Percentiles rank a stretch among this genome's conserved stretches.
These are phyloP conservation scores for Macadamia integrifolia DNA, from an alignment of 164 flowering plant species.

Conservation along the genomic window DNA sequence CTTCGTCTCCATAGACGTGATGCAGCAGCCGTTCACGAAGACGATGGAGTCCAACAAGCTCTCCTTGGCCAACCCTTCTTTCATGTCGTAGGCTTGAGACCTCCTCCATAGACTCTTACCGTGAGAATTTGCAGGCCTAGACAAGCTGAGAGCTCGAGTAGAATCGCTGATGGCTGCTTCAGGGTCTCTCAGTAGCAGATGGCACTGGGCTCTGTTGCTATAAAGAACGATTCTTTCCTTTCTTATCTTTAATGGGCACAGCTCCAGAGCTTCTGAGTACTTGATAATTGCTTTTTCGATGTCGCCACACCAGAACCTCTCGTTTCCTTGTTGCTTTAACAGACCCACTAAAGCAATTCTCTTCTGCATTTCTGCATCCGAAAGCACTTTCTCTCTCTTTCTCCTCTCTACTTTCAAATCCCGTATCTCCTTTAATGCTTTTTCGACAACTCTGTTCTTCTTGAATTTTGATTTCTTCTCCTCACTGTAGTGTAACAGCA, in stretches of 20 bases:
- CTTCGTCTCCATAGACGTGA: conserved; percentile 11
- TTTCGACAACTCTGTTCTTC: conserved; percentile 12
- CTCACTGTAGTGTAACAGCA: conserved; percentile 29
- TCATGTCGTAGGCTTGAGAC: conserved; percentile 84
- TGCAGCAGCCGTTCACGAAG: conserved; percentile 50
- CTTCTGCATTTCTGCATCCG: conserved; percentile 33
- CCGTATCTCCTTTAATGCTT: conserved; percentile 35
- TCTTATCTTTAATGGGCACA: conserved; percentile 54
- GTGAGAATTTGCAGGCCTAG: conserved; percentile 52
- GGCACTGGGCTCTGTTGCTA: conserved; percentile 78
- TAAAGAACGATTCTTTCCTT: conserved; percentile 63
- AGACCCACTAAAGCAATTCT: conserved; percentile 25
- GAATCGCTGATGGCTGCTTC: conserved; percentile 59
- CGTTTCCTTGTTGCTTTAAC: conserved; percentile 55
- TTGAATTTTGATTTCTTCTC: conserved; percentile 15
- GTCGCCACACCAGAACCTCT: conserved; percentile 39
- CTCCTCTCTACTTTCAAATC: conserved; percentile 40
- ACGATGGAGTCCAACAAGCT: conserved; percentile 74
- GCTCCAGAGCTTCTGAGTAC: conserved; percentile 49
- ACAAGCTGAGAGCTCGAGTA: conserved; percentile 62
- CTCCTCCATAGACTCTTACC: conserved; percentile 80
- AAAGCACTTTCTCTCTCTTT: conserved; percentile 34
- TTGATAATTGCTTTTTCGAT: conserved; percentile 40
- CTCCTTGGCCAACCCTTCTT: conserved; percentile 69
- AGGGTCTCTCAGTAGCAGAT: conserved; percentile 39